Percentiles rank a stretch among this genome's conserved stretches.
Evolutionary conservation across 257 asterid genomes (phyloP).

Genomic region (Solanum paucissectum): DNA sequence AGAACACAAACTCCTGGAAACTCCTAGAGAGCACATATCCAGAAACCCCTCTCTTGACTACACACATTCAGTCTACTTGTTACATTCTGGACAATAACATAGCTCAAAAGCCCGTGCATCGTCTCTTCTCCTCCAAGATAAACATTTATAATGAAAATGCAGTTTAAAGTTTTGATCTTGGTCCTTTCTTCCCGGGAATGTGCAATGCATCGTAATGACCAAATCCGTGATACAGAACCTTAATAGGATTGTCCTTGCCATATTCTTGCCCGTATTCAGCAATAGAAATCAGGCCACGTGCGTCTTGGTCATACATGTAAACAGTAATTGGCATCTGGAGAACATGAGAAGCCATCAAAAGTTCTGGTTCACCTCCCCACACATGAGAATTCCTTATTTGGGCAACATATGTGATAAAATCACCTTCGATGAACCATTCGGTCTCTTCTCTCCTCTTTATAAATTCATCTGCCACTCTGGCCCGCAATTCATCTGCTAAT

Average conservation of each 20-base stretch:
- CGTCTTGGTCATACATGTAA: conserved; percentile 61
- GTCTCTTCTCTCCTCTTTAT: conserved; percentile 79
- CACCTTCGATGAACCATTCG: conserved; percentile 88
- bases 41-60: neutral
- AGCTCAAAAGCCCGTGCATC: neutral
- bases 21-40: neutral
- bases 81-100: neutral
- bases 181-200: conserved; percentile 33
- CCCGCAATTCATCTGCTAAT: conserved; percentile 81
- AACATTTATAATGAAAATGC: neutral
- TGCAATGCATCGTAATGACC: conserved; percentile 90
- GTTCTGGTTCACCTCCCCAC: conserved; percentile 99
- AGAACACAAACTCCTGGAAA: neutral
- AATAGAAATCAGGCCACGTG: conserved; percentile 71
- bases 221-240: conserved; percentile 72
- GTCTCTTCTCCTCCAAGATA: neutral
- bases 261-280: conserved; percentile 93
- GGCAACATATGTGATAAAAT: conserved; percentile 64
- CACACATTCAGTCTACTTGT: neutral
- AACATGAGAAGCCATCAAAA: conserved; percentile 92
- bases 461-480: conserved; percentile 78
- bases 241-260: conserved; percentile 63
- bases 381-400: conserved; percentile 73
- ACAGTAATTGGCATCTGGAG: conserved; percentile 79
- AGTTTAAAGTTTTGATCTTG: conserved; percentile 53